Percentiles rank a stretch among this genome's conserved stretches.
These are phyloP conservation scores for Maudiozyma barnettii DNA, from an alignment of 805 yeast species.

Conservation along the genomic window DNA sequence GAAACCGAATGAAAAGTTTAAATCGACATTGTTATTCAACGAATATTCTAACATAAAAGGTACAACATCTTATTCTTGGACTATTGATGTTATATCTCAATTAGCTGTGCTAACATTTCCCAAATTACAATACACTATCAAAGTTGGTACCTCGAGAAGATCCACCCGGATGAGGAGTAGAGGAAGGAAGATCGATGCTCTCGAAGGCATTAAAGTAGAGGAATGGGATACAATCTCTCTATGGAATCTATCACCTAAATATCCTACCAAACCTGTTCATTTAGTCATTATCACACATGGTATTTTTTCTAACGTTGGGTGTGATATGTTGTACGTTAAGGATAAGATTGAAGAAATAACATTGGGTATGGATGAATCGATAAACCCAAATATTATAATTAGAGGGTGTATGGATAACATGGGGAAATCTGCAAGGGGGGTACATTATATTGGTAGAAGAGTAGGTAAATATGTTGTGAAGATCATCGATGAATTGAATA, in stretches of 20 bases:
- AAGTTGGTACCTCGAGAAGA: conserved; percentile 40
- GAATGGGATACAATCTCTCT: conserved; percentile 52
- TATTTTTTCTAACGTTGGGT: conserved; percentile 77
- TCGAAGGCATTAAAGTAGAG: conserved; percentile 19
- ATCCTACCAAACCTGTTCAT: conserved; percentile 54
- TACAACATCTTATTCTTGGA: conserved; percentile 50
- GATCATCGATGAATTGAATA: conserved; percentile 38
- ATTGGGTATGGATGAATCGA: conserved; percentile 8
- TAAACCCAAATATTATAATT: conserved; percentile 52
- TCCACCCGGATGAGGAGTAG: conserved; percentile 10
- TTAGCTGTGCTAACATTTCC: conserved; percentile 62
- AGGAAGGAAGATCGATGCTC: conserved; percentile 1
- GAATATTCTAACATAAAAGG: conserved; percentile 26
- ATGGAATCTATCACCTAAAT: conserved; percentile 63
- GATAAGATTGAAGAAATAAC: conserved; percentile 55
- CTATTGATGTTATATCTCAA: conserved; percentile 72
- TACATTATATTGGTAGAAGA: conserved; percentile 72
- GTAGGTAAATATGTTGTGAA: conserved; percentile 58
- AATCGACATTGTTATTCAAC: conserved; percentile 44
- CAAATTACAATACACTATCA: conserved; percentile 55
- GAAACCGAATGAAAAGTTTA: conserved; percentile 64
- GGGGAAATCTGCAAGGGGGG: conserved; percentile 83
- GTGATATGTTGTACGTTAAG: conserved; percentile 82
- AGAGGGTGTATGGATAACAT: conserved; percentile 78
- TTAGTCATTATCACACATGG: conserved; percentile 87